Evolutionary conservation across 75 land plant species (phyloP), one percentile per base, ranked within the genome.

Genomic region (Adiantum capillusveneris): DNA sequence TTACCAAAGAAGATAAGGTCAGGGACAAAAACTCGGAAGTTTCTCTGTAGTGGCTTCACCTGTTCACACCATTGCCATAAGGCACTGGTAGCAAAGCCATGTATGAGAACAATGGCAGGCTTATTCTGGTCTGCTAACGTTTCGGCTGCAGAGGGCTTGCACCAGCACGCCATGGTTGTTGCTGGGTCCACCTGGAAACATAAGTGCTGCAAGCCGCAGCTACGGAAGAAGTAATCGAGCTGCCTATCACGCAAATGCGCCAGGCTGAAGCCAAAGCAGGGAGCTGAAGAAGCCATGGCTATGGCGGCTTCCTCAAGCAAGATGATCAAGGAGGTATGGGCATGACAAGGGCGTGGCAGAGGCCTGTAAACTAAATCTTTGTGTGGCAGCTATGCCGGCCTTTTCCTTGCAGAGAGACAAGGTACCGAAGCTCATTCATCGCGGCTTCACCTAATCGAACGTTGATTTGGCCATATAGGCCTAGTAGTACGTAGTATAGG

Each of bases 1-100:
- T 60, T 41, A 7, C 75, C 72, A 26, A 73, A 73, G 52, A 73
- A 73, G 39, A 73, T 5, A 16, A 73, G 71, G 31, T 73, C 75
- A 11, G 71, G 75, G 0, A 73, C 58, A 34, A 39, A 60, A 1
- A 67, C 45, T 11, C 53, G 28, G 65, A 60, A 73, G 5, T 60
- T 24, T 2, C 53, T 66, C 12, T 39, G 34, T 12, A 73, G 73
- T 16, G 57, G 56, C 6, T 11, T 7, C 19, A 73, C 44, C 44
- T 73, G 75, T 21, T 59, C 31, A 16, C 68, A 73, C 75, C 75
- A 73, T 6, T 42, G 39, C 6, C 25, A 26, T n/a, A 68, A 0
- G 1, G 55, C 72, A n/a, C 68, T 62, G 21, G 65, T 24, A n/a
- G 57, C 64, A 39, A 73, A 73, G 0, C 75, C 72, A 2, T 73